Conservation (phyloP, 306 rosid genomes). For the Trifolium pratense region DNA sequence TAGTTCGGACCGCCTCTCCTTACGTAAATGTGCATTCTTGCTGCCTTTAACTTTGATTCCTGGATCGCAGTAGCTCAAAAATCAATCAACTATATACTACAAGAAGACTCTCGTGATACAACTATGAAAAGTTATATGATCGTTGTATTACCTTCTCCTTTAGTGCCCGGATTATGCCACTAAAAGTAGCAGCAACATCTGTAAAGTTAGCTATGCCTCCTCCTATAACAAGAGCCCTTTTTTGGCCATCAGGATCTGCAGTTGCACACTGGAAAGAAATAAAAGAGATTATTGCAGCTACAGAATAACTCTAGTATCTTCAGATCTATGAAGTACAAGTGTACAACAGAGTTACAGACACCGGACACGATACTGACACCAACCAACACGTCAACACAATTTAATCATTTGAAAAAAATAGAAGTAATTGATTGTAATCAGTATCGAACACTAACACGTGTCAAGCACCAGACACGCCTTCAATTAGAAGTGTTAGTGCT, state of each 20-base stretch:
- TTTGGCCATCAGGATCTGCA: conserved; percentile 83
- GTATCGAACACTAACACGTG: no score
- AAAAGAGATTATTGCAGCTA: conserved; percentile 39
- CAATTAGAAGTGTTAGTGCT: no score
- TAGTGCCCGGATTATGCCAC: conserved; percentile 88
- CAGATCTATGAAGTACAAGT: no score
- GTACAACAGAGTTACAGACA: no score
- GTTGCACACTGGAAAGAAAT: conserved; percentile 80
- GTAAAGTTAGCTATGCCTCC: conserved; percentile 98
- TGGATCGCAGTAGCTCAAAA: conserved; percentile 42
- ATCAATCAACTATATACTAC: conserved; percentile 31
- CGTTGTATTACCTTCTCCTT: conserved; percentile 77
- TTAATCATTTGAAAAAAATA: no score
- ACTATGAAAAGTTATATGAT: background rate
- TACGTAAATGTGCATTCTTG: conserved; percentile 80
- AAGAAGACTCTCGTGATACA: conserved; percentile 20
- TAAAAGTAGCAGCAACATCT: conserved; percentile 95
- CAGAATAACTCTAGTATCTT: conserved; percentile 14
- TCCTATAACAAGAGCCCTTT: conserved; percentile 91
- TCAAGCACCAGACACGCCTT: no score
- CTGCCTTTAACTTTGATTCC: conserved; percentile 90
- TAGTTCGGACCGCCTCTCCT: conserved; percentile 99
- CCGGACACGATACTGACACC: no score
- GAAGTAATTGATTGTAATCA: no score
- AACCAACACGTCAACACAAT: no score